Evolutionary conservation across 1,139 yeast genomes (phyloP), one percentile per base, ranked within the genome.

Genomic region (Lodderomyces theae): DNA sequence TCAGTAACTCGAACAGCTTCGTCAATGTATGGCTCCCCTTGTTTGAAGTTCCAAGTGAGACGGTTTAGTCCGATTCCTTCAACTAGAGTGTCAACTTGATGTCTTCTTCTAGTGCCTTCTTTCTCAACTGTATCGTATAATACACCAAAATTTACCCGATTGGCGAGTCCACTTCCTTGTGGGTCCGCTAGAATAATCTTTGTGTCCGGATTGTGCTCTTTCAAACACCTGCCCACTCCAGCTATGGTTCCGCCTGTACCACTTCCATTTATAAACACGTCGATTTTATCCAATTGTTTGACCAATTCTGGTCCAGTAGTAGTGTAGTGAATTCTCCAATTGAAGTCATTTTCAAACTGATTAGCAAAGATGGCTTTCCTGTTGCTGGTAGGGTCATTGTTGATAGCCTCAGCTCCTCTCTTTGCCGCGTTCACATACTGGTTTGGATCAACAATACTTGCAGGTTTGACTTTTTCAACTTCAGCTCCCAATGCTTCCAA

Each of bases 11-110:
- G 68, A 12, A 86, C 69, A 0, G 97, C 85, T 47, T 82, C 89
- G 57, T 88, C 95, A 12, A 92, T 81, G 47, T 63, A 72, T 1
- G 61, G 53, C 51, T 84, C 92, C 1, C 89, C 97, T 38, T 75
- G 78, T 38, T 71, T 65, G 58, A 92, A 86, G 58, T 92, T 92
- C 55, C 77, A 77, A 0, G 98, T 92, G 28, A 92, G 66, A 49
- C 98, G 69, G 54, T 88, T 92, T 42, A 92, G 66, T 0, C 98
- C 98, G 34, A 92, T 85, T 0, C 98, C 98, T 61, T 92, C 98
- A 2, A 92, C 84, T 2, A 90, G 61, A 0, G 97, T 92, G 60
- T 92, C 98, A 1, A 92, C 97, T 61, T 92, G 98, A 58, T 92
- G 97, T 51, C 98, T 72, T 56, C 97, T 74, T 51, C 97, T 72